These are phyloP conservation scores for Eimeria maxima DNA, from an alignment of 169 alveolate genomes.

Conservation along the genomic window DNA sequence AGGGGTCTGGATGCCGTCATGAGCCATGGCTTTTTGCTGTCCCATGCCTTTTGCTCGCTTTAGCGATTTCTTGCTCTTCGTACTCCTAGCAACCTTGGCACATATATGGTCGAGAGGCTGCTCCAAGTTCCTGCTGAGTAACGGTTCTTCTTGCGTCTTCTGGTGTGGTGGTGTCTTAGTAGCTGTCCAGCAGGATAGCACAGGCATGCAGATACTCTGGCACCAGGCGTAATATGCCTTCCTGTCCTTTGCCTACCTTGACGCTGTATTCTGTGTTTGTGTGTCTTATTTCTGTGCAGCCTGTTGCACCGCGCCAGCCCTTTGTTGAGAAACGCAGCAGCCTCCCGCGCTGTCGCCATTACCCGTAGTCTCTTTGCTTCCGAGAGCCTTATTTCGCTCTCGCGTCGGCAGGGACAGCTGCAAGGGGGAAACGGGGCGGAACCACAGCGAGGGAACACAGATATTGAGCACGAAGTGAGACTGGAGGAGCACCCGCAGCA, in stretches of 20 bases:
- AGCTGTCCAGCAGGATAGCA: neutral
- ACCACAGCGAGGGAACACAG: neutral
- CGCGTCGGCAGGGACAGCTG: constrained; percentile 19
- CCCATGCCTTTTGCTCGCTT: neutral
- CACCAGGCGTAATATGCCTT: neutral
- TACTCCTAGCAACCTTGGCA: neutral
- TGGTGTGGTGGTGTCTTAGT: neutral
- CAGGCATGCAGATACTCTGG: neutral
- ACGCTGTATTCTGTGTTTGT: neutral
- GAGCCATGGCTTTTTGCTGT: neutral
- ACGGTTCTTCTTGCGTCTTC: neutral
- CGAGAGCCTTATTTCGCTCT: constrained; percentile 21
- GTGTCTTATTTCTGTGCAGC: neutral
- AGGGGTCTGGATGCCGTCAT: neutral
- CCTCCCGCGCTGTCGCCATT: constrained; percentile 67
- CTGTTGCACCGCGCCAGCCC: constrained; percentile 65
- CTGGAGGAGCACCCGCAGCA: constrained; percentile 4
- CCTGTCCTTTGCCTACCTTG: neutral
- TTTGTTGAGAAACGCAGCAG: constrained; percentile 55
- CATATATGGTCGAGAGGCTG: neutral
- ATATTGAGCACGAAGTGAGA: neutral
- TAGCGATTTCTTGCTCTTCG: neutral
- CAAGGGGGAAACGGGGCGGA: neutral
- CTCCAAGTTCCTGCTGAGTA: neutral
- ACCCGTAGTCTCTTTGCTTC: constrained; percentile 46